phyloP scores from a whole-genome alignment of 495 filamentous ascomycete species.

The Tuber aestivum region DNA sequence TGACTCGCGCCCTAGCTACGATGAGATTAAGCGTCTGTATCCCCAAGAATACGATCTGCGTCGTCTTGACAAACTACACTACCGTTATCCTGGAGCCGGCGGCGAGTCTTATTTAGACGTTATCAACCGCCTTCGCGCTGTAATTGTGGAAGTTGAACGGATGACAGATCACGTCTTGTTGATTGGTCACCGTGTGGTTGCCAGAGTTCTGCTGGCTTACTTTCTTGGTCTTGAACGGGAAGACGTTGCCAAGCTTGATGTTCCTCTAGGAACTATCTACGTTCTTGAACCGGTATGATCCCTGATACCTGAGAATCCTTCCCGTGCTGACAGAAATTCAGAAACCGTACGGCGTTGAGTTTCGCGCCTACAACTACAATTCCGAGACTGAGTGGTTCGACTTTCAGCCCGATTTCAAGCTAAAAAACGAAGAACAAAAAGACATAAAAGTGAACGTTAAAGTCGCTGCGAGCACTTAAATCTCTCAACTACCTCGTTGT shows the following conservation, averaged over 20 bases:
- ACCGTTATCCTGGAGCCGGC: conserved; percentile 89
- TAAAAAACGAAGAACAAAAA: conserved; percentile 40
- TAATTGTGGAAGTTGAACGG: conserved; percentile 93
- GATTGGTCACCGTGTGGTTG: conserved; percentile 82
- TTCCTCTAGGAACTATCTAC: conserved; percentile 86
- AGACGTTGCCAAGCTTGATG: conserved; percentile 85
- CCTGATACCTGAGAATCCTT: background rate
- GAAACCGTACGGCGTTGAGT: conserved; percentile 95
- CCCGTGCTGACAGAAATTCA: conserved; percentile 22
- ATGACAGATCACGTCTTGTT: conserved; percentile 93
- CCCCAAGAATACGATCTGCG: conserved; percentile 73
- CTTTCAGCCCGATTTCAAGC: conserved; percentile 59
- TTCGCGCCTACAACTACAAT: conserved; percentile 89
- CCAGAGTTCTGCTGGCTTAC: conserved; percentile 87
- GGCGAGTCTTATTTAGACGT: conserved; percentile 96
- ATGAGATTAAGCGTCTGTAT: conserved; percentile 68
- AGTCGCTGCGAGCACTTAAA: background rate
- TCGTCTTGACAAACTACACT: conserved; percentile 74
- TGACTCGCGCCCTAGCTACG: conserved; percentile 49
- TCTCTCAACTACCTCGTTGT: background rate
- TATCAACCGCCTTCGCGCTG: conserved; percentile 87
- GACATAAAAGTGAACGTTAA: conserved; percentile 37
- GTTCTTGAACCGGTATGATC: conserved; percentile 67
- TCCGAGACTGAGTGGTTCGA: conserved; percentile 70
- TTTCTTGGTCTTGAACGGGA: conserved; percentile 86